Evolutionary conservation across 805 yeast genomes (phyloP).

Genomic region (Yarrowia porcina): DNA sequence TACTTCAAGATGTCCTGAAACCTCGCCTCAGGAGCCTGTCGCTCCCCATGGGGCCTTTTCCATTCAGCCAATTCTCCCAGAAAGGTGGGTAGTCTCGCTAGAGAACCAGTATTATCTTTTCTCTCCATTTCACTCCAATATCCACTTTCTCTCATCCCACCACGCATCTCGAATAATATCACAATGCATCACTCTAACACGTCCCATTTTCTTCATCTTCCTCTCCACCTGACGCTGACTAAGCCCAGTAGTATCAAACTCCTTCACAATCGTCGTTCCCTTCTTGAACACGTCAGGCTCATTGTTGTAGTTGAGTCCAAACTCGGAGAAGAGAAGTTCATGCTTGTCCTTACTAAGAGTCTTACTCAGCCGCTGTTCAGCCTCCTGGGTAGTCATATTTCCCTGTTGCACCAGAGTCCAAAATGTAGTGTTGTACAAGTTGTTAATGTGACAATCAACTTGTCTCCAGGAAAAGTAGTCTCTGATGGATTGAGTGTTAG

Average conservation of each 20-base stretch:
- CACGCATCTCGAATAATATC: slow-evolving; percentile 65
- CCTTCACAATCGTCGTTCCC: slow-evolving; percentile 66
- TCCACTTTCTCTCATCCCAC: slow-evolving; percentile 52
- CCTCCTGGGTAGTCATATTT: slow-evolving; percentile 68
- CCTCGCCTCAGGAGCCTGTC: too few relatives aligned
- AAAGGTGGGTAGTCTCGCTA: too few relatives aligned
- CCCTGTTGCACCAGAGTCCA: slow-evolving; percentile 79
- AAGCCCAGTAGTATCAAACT: slow-evolving; percentile 34
- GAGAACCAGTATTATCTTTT: too few relatives aligned
- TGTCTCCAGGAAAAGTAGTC: slow-evolving; percentile 95
- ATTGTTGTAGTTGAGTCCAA: slow-evolving; percentile 84
- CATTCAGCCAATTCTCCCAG: too few relatives aligned
- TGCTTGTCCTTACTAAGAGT: slow-evolving; percentile 82
- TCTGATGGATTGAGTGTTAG: slow-evolving; percentile 54
- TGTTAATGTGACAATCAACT: slow-evolving; percentile 92
- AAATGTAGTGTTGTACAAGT: slow-evolving; percentile 86
- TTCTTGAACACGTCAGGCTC: slow-evolving; percentile 86
- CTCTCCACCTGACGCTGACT: slow-evolving; percentile 49
- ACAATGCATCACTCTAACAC: slow-evolving; percentile 47
- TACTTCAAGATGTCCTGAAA: too few relatives aligned
- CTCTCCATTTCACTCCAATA: slow-evolving; percentile 21
- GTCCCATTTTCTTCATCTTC: slow-evolving; percentile 45
- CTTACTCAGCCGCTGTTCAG: slow-evolving; percentile 71
- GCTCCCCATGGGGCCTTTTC: too few relatives aligned
- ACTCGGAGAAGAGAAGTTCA: slow-evolving; percentile 73